phyloP scores from a whole-genome alignment of 176 grass and related monocot genomes.

The Carex myosuroides region DNA sequence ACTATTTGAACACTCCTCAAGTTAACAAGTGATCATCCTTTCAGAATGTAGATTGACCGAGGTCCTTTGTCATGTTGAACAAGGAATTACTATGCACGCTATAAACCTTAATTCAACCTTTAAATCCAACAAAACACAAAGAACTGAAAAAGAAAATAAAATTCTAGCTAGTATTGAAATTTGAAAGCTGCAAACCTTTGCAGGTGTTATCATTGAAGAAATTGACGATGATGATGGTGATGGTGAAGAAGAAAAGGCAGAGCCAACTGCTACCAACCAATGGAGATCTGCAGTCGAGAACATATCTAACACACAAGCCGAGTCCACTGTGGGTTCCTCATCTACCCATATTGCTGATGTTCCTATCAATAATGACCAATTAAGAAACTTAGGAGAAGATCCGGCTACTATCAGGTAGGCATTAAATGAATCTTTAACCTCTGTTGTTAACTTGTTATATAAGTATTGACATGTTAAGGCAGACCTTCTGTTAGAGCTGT shows the following conservation, averaged over 20 bases:
- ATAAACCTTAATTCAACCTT: not conserved
- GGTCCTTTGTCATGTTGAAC: not conserved
- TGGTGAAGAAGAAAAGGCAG: slow-evolving; percentile 34
- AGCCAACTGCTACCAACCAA: slow-evolving; percentile 30
- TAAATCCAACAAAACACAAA: not conserved
- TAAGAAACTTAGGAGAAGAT: slow-evolving; percentile 42
- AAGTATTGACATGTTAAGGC: not conserved
- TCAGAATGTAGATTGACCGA: not conserved
- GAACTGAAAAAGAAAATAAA: not conserved
- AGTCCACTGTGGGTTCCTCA: slow-evolving; percentile 37
- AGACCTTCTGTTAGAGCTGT: not conserved
- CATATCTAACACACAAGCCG: slow-evolving; percentile 34
- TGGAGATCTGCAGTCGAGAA: slow-evolving; percentile 38
- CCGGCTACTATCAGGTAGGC: slow-evolving; percentile 45
- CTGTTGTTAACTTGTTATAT: slow-evolving; percentile 10
- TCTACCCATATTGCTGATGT: not conserved
- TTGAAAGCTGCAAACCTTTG: slow-evolving; percentile 18
- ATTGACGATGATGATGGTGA: slow-evolving; percentile 41
- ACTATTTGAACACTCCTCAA: not conserved
- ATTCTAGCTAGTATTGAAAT: slow-evolving; percentile 6
- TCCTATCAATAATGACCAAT: slow-evolving; percentile 10
- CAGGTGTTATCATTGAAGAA: slow-evolving; percentile 92
- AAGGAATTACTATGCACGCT: not conserved
- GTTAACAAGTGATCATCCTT: not conserved
- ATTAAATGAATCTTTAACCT: not conserved